Evolutionary conservation across 306 rosid genomes (phyloP).

Genomic region (cucumber (Cucumis sativus)): Cucumber_9930_V3 NC_026657.2:40115001-40115500

Average conservation of each 20-base stretch:
- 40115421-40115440: conserved; percentile 33
- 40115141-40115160: conserved; percentile 41
- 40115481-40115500: conserved; percentile 13
- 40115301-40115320: background rate
- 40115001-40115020: background rate
- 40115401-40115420: conserved; percentile 37
- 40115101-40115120: conserved; percentile 15
- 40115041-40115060: background rate
- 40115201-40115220: conserved; percentile 46
- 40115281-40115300: conserved; percentile 35
- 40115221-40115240: conserved; percentile 56
- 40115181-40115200: conserved; percentile 26
- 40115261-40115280: conserved; percentile 50
- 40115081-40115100: background rate
- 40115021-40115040: background rate
- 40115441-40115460: conserved; percentile 29
- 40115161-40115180: conserved; percentile 32
- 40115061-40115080: background rate
- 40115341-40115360: background rate
- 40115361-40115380: conserved; percentile 11
- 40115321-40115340: background rate
- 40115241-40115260: conserved; percentile 62
- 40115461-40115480: conserved; percentile 50
- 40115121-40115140: conserved; percentile 67
- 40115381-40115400: conserved; percentile 65